Percentiles rank a stretch among this genome's conserved stretches.
Conservation (phyloP, 1,139 yeast species). For the Hemisphaericaspora xylanilytica region DNA sequence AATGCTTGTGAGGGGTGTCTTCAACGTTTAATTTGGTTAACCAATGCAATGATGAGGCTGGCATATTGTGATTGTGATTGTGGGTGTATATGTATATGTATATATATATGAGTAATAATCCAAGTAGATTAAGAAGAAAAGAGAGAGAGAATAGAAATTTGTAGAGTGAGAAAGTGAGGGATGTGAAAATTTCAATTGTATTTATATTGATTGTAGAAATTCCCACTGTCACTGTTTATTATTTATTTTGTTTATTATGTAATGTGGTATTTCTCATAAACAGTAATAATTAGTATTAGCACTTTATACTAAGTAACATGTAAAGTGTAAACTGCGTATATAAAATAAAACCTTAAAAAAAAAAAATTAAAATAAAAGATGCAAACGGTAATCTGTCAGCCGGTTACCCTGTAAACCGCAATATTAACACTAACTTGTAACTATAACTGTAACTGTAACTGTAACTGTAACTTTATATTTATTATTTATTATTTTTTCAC, state of each 20-base stretch:
- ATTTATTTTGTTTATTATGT: too few species aligned
- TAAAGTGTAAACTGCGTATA: too few species aligned
- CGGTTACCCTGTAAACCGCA: too few species aligned
- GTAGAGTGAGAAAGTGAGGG: conserved; percentile 1
- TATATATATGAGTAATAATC: too few species aligned
- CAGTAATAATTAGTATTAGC: not conserved
- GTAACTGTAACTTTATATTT: too few species aligned
- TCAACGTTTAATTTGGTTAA: conserved; percentile 76
- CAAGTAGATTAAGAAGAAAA: conserved; percentile 1
- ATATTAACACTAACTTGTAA: too few species aligned
- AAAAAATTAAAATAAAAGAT: not conserved
- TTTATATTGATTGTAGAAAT: too few species aligned
- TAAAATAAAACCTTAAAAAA: too few species aligned
- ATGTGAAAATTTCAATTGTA: conserved; percentile 1
- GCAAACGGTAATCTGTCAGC: conserved; percentile 3
- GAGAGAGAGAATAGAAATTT: conserved; percentile 4
- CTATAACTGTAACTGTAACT: too few species aligned
- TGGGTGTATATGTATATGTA: not conserved
- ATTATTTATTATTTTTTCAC: not conserved
- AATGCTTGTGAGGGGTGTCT: conserved; percentile 76
- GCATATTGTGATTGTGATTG: conserved; percentile 19
- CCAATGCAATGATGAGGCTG: conserved; percentile 56
- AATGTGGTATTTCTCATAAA: too few species aligned
- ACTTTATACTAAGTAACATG: too few species aligned
- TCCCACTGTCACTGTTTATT: too few species aligned